Base-by-base conservation (phyloP, 306 rosid species). In the Bauhinia variegata region DNA sequence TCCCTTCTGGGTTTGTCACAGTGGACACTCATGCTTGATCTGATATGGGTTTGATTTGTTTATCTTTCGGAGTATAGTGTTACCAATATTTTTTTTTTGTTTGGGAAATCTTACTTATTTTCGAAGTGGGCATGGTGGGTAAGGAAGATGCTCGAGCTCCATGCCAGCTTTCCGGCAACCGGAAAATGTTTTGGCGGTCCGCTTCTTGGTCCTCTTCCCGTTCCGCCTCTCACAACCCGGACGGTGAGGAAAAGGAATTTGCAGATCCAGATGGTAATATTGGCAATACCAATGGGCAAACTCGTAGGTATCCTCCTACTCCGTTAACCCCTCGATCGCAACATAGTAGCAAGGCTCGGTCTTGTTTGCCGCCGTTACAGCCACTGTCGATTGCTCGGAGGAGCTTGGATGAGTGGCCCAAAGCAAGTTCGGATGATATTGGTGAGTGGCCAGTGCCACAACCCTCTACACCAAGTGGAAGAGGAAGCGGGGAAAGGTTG, bases 361-460 rank as follows among this genome's bases (percentile, higher is more conserved):
- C 92, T 28, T 79, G 90, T 72, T 73, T 91, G 75, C 97, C 99
- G 3, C 99, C 96, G 5, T 77, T 95, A 58, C 97, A 90, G 78
- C 97, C 97, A 8, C 70, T 95, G 13, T 85, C 97, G n/a, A 87
- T 95, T 64, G 96, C 99, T 71, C 87, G 92, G 38, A 82, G 95
- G 73, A 95, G 97, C 84, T 77, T 95, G 57, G 97, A 95, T 6
- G 99, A 95, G 84, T 95, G 99, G 99, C 99, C 99, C 8, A 88
- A 83, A 75, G 95, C 99, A 0, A 82, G 99, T 19, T 91, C 96
- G 0, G 99, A 95, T 1, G 99, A 95, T 59, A 91, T 95, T 0
- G 99, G 99, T 1, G 99, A 95, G 89, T 95, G 99, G 99, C 88
- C 41, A 3, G 41, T 36, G 8, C 41, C 88, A 0, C 96, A 85